Base-by-base conservation (phyloP, 176 grass and related monocot genomes). In the Cocos nucifera region DNA sequence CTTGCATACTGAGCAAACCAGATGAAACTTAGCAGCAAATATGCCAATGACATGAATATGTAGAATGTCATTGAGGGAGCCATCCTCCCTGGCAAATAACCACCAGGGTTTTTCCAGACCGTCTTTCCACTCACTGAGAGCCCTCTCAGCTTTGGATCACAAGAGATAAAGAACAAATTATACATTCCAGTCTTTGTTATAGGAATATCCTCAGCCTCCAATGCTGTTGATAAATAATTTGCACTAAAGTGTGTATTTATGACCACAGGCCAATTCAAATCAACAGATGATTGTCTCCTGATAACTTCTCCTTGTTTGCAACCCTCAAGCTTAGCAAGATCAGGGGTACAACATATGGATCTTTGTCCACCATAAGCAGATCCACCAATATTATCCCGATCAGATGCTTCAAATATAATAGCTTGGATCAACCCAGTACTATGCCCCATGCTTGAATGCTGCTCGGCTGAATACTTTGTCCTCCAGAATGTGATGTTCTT, bases 181-280 rank as follows among this genome's bases (percentile, higher is more conserved):
- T 98, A 98, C 94, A 98, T 98, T 72, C 94, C 94, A 55, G 94
- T 98, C 69, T 89, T 98, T 53, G 87, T 80, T 65, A 98, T 78
- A 15, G 12, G 64, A 56, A 92, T 67, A 49, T 76, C 48, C 16
- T 79, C 73, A 58, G 79, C 66, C 0, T 82, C 76, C 62, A 93
- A 71, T 53, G 82, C 83, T 30, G 78, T 68, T 39, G 56, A 92
- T 52, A 82, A 58, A 56, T 85, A 17, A 74, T 76, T 88, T 29
- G 65, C 81, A 23, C 73, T 98, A 59, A 98, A 98, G 52, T 98
- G 93, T 55, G 84, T 92, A 25, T 64, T 73, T 20, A 98, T 26
- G 39, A 92, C 71, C 28, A 76, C 5, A 19, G 93, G 93, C 93
- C 93, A 98, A 63, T 78, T 81, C 25, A 73, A 52, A 68, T 98